Evolutionary conservation across 2,329 filamentous ascomycete species (phyloP).

Genomic region (Pseudogymnoascus sp.): DNA sequence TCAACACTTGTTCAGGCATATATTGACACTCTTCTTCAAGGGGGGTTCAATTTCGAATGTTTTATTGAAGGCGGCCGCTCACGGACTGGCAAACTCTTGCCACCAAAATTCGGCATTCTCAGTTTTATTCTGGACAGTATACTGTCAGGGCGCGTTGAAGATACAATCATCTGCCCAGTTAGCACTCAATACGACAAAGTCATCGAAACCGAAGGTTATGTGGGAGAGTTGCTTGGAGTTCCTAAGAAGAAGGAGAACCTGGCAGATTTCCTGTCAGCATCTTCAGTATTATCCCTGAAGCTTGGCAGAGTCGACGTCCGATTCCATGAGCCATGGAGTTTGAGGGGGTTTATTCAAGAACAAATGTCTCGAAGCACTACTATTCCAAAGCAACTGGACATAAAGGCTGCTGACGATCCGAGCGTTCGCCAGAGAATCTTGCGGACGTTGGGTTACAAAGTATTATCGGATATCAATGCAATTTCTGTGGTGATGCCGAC

Average conservation of each 20-base stretch:
- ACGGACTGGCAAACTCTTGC: slow-evolving; percentile 83
- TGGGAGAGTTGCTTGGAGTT: slow-evolving; percentile 84
- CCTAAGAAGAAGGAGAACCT: slow-evolving; percentile 96
- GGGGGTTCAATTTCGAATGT: slow-evolving; percentile 91
- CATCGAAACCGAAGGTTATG: slow-evolving; percentile 94
- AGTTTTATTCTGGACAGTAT: slow-evolving; percentile 87
- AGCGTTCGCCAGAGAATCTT: slow-evolving; percentile 55
- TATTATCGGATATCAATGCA: slow-evolving; percentile 87
- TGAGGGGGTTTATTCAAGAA: slow-evolving; percentile 71
- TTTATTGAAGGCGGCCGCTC: slow-evolving; percentile 95
- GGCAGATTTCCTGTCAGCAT: slow-evolving; percentile 75
- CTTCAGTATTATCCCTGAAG: slow-evolving; percentile 79
- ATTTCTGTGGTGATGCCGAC: slow-evolving; percentile 98
- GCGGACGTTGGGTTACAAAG: slow-evolving; percentile 82
- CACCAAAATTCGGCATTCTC: slow-evolving; percentile 92
- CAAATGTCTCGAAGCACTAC: slow-evolving; percentile 56
- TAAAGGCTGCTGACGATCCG: slow-evolving; percentile 36
- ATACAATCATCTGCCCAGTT: slow-evolving; percentile 89
- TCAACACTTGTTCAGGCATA: slow-evolving; percentile 91
- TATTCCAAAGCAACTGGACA: slow-evolving; percentile 40
- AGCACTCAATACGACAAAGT: slow-evolving; percentile 99
- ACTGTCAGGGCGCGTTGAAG: slow-evolving; percentile 76
- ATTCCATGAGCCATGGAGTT: slow-evolving; percentile 93
- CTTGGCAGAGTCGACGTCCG: slow-evolving; percentile 89
- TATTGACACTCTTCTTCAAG: slow-evolving; percentile 82